Percentiles rank a stretch among this genome's conserved stretches.
These are phyloP conservation scores for Lactarius sp. DNA, from an alignment of 768 basidiomycete genomes.

Conservation along the genomic window DNA sequence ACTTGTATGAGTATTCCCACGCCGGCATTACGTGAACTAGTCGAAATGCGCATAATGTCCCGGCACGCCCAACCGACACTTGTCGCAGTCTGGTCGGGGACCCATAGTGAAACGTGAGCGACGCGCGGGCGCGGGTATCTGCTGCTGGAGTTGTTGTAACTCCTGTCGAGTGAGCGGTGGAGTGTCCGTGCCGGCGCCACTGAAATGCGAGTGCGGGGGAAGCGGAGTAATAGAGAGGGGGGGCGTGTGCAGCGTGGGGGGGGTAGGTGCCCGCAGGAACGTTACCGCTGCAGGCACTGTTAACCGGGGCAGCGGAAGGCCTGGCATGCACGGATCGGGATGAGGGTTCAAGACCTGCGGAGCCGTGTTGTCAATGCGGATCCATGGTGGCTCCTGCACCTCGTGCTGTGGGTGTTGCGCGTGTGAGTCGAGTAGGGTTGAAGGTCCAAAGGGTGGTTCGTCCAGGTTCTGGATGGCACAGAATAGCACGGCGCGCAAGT, in stretches of 20 bases:
- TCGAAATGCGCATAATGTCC: constrained; percentile 72
- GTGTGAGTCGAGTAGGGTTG: constrained; percentile 19
- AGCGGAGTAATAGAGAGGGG: constrained; percentile 1
- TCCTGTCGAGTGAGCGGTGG: not conserved
- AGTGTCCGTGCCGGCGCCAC: constrained; percentile 25
- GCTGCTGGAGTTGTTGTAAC: constrained; percentile 22
- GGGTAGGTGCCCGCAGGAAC: constrained; percentile 7
- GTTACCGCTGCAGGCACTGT: not conserved
- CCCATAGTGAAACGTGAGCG: constrained; percentile 64
- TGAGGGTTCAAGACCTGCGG: constrained; percentile 21
- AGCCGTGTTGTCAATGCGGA: constrained; percentile 30
- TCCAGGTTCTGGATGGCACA: constrained; percentile 19
- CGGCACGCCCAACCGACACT: constrained; percentile 58
- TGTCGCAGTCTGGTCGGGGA: constrained; percentile 62
- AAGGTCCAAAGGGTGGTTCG: constrained; percentile 5
- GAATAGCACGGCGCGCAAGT: not conserved
- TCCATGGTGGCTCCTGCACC: constrained; percentile 16
- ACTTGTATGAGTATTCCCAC: not conserved
- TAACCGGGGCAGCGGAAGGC: not conserved
- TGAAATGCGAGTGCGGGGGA: constrained; percentile 9
- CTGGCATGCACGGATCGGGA: not conserved
- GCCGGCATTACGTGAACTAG: constrained; percentile 28
- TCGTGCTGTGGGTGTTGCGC: constrained; percentile 12
- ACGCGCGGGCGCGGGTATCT: constrained; percentile 27
- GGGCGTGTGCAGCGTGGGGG: constrained; percentile 5